Evolutionary conservation across 352 stramenopile genomes (phyloP), one percentile per base, ranked within the genome.

Genomic region (Blastocystis sp.): DNA sequence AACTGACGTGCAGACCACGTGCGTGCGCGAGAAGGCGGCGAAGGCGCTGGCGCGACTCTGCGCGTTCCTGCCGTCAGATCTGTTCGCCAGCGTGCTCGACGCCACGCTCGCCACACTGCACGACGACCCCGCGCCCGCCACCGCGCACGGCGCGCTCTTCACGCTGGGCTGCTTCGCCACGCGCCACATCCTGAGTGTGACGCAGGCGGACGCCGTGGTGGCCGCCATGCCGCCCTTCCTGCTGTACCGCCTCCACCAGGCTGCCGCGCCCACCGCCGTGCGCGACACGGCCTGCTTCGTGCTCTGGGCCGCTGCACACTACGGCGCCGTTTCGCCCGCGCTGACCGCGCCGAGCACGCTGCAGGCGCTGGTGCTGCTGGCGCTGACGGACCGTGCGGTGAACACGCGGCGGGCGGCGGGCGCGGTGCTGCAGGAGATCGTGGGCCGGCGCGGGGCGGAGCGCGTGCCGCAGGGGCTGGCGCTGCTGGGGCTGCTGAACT

Each of bases 371-470:
- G n/a, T 84, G 2, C 2, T 40, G 34, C 17, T 69, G 2, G 41
- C 52, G 0, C 21, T 69, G 17, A 67, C 52, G 28, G 56, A 66
- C 23, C 23, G 23, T 2, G 53, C n/a, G 7, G n/a, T 52, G 4
- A 84, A 67, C 34, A 69, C 56, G 21, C 74, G 74, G 3, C 34
- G 74, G 17, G 74, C 74, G 21, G 48, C 52, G 23, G 48, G 21
- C 34, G 48, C 74, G 17, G 74, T 84, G 23, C 21, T 67, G 10
- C 74, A 84, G 53, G 74, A 84, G 53, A 23, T 52, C 21, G 34
- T 84, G 4, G 74, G 74, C 21, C 48, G 74, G 2, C 2, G 9
- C 14, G 74, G 59, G 7, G 59, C 23, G 7, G 59, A 34, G 9
- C 23, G n/a, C 19, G 64, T 71, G 14, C 38, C 45, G n/a, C 7